Percentiles rank a stretch among this genome's conserved stretches.
phyloP scores from a whole-genome alignment of 2,329 filamentous ascomycete species.

The Talaromyces sp. region DNA sequence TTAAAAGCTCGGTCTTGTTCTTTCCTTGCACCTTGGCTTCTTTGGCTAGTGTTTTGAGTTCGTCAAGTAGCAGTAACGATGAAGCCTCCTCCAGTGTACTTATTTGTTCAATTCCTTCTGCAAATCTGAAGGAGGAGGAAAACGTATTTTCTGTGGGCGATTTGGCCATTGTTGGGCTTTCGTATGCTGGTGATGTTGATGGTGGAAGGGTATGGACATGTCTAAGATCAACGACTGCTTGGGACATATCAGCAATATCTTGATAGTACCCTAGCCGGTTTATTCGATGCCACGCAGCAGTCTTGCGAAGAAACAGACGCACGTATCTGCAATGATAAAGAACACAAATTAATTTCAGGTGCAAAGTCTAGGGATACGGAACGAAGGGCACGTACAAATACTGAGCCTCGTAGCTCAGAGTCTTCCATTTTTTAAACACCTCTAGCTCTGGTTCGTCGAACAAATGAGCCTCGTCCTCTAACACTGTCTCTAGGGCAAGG shows the following conservation, averaged over 20 bases:
- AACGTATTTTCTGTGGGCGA: conserved; percentile 46
- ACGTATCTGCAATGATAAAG: conserved; percentile 61
- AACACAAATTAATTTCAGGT: conserved; percentile 10
- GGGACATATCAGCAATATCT: conserved; percentile 70
- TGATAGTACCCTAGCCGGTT: conserved; percentile 71
- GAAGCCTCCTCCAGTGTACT: conserved; percentile 77
- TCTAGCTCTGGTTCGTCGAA: conserved; percentile 74
- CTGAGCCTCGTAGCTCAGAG: conserved; percentile 75
- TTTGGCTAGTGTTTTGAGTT: conserved; percentile 77
- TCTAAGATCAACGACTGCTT: conserved; percentile 64
- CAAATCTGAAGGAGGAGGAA: conserved; percentile 64
- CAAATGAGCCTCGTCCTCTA: conserved; percentile 81
- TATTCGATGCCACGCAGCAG: conserved; percentile 83
- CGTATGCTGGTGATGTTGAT: conserved; percentile 23
- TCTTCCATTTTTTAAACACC: conserved; percentile 72
- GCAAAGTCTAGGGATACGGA: background rate
- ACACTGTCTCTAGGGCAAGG: conserved; percentile 78
- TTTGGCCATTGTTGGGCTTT: conserved; percentile 46
- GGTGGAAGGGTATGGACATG: conserved; percentile 50
- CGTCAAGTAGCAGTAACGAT: conserved; percentile 74
- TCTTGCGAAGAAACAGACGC: conserved; percentile 86
- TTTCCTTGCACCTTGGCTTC: conserved; percentile 82
- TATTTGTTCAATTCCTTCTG: conserved; percentile 72
- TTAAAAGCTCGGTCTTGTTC: conserved; percentile 75
- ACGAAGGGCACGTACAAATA: conserved; percentile 62